These are phyloP conservation scores for Phaffomyces antillensis DNA, from an alignment of 805 yeast species.

Conservation along the genomic window DNA sequence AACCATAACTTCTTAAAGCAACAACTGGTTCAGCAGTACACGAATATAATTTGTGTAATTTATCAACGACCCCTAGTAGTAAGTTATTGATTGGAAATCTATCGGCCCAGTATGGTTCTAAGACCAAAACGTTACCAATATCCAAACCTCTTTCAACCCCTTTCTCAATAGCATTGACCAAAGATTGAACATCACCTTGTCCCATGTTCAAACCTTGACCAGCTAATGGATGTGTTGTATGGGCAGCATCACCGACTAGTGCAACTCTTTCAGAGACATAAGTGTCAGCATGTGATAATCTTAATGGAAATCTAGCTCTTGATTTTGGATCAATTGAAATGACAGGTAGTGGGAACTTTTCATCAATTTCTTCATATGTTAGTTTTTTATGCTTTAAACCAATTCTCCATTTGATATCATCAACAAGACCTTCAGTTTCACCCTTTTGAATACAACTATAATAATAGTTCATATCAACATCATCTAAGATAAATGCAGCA, in stretches of 20 bases:
- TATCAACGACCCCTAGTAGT: constrained; percentile 83
- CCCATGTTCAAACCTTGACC: constrained; percentile 99
- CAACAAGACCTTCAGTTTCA: constrained; percentile 39
- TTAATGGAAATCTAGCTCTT: constrained; percentile 84
- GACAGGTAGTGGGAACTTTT: constrained; percentile 61
- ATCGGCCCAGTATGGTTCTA: constrained; percentile 84
- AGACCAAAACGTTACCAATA: constrained; percentile 70
- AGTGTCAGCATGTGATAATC: constrained; percentile 83
- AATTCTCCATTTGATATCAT: constrained; percentile 72
- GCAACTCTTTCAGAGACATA: constrained; percentile 83
- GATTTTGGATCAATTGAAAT: constrained; percentile 51
- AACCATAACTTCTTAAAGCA: constrained; percentile 65
- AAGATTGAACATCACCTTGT: constrained; percentile 77
- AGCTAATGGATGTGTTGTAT: constrained; percentile 93
- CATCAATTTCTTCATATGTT: constrained; percentile 42
- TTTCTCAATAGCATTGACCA: constrained; percentile 60
- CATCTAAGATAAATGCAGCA: constrained; percentile 78
- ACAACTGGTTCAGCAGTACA: constrained; percentile 72
- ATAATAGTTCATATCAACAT: constrained; percentile 68
- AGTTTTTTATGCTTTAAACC: constrained; percentile 29
- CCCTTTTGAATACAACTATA: constrained; percentile 38
- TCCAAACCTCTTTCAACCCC: constrained; percentile 79
- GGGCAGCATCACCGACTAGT: constrained; percentile 97
- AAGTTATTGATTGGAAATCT: constrained; percentile 76
- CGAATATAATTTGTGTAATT: constrained; percentile 79